These are phyloP conservation scores for Phytopythium litorale DNA, from an alignment of 352 stramenopile genomes.

Conservation along the genomic window DNA sequence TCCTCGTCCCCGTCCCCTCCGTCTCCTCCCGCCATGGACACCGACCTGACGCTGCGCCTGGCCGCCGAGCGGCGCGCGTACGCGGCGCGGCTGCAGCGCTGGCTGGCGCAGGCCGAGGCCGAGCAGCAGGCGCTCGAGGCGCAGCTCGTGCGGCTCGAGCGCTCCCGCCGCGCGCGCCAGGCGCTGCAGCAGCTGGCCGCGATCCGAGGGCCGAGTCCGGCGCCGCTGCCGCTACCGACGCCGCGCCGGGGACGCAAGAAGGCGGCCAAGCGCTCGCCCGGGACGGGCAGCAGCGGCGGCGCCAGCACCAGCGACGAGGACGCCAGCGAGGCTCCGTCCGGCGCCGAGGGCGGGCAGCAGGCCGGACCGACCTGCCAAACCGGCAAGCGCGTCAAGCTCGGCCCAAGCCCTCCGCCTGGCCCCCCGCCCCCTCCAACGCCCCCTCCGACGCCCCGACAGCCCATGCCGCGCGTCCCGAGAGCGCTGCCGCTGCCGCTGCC, in stretches of 20 bases:
- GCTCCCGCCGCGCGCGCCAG: not conserved
- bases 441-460: not conserved
- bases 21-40: not conserved
- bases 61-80: constrained; percentile 1
- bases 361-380: not conserved
- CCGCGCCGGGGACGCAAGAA: not conserved
- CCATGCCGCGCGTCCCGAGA: not conserved
- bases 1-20: not conserved
- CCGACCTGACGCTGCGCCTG: not conserved
- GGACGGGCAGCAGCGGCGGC: not conserved
- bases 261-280: not conserved
- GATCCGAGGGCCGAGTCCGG: not conserved
- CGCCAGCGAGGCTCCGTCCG: not conserved
- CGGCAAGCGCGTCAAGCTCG: not conserved
- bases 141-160: not conserved
- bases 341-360: not conserved
- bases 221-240: not conserved
- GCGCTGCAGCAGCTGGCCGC: constrained; percentile 14
- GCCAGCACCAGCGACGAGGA: not conserved
- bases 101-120: not conserved
- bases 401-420: not conserved
- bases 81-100: not conserved
- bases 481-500: not conserved
- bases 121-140: not conserved
- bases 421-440: not conserved